A percentile compares a stretch with the other conserved stretches of the same genome.
These are phyloP conservation scores for Blastocystis sp. DNA, from an alignment of 352 stramenopile species.

Conservation along the genomic window DNA sequence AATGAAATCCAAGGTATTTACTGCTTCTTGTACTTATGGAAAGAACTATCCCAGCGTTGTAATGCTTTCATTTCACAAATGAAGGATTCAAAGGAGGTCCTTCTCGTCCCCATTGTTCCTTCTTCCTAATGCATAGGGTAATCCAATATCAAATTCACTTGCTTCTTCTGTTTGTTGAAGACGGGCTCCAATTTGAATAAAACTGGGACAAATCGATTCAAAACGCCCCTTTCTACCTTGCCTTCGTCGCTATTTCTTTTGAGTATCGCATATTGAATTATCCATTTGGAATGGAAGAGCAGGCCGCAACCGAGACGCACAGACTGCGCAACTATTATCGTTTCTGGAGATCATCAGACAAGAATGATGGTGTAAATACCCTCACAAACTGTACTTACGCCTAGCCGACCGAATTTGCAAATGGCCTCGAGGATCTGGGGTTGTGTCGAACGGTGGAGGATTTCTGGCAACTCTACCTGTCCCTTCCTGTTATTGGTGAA, in stretches of 20 bases:
- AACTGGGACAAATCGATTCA: not conserved
- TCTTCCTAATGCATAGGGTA: constrained; percentile 1
- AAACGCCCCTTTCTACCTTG: not conserved
- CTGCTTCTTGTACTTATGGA: not conserved
- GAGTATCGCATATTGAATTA: not conserved
- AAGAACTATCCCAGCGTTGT: not conserved
- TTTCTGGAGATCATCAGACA: constrained; percentile 32
- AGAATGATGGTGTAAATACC: not conserved
- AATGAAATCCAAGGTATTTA: constrained; percentile 11
- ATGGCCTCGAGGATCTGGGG: constrained; percentile 21
- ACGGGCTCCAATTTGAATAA: not conserved
- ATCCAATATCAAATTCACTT: not conserved
- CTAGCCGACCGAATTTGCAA: constrained; percentile 2
- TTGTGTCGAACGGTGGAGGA: constrained; percentile 45
- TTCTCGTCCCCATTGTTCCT: not conserved
- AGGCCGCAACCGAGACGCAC: not conserved
- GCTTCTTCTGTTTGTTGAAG: not conserved
- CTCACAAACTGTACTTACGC: not conserved
- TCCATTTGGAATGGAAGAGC: not conserved
- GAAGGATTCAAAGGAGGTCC: constrained; percentile 10
- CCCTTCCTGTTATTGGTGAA: constrained; percentile 29
- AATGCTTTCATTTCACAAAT: not conserved
- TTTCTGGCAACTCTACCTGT: constrained; percentile 58
- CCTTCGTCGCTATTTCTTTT: not conserved
- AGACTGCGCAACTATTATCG: constrained; percentile 52